These are phyloP conservation scores for Aspergillus kassunensis DNA, from an alignment of 495 filamentous ascomycete genomes.

Conservation along the genomic window DNA sequence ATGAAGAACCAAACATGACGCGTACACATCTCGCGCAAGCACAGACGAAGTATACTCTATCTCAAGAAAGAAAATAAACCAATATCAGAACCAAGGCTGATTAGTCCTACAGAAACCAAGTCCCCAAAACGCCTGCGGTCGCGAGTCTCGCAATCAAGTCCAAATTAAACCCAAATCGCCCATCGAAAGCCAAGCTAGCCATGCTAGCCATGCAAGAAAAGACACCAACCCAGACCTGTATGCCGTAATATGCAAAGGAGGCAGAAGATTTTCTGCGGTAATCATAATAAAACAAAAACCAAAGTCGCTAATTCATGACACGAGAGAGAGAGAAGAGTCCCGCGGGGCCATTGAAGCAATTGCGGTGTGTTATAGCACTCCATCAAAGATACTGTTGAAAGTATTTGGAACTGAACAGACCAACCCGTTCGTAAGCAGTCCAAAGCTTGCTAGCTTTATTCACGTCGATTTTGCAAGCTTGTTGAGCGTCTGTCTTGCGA, in stretches of 20 bases:
- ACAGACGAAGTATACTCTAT: not conserved
- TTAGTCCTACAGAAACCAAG: not conserved
- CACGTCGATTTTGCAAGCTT: slow-evolving; percentile 96
- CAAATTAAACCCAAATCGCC: not conserved
- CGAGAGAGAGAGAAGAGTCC: not conserved
- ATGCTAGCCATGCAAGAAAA: slow-evolving; percentile 7
- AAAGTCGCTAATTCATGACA: slow-evolving; percentile 9
- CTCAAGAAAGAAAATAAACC: not conserved
- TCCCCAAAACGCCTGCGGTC: not conserved
- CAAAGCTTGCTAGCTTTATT: slow-evolving; percentile 97
- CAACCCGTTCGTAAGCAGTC: slow-evolving; percentile 85
- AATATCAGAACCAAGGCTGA: not conserved
- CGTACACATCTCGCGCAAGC: not conserved
- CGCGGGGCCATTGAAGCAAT: not conserved
- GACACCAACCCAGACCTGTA: not conserved
- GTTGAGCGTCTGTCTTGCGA: slow-evolving; percentile 95
- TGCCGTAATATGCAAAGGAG: slow-evolving; percentile 1
- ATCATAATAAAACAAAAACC: not conserved
- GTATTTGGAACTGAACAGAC: slow-evolving; percentile 71
- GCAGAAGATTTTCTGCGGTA: not conserved
- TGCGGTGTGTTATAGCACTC: not conserved
- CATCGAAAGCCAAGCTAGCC: not conserved
- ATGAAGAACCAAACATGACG: too few species aligned
- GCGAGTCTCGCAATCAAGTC: slow-evolving; percentile 4
- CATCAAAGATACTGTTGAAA: slow-evolving; percentile 51